Percentiles rank a stretch among this genome's conserved stretches.
These are phyloP conservation scores for Erigeron canadensis DNA, from an alignment of 129 eudicot species.

Conservation along the genomic window DNA sequence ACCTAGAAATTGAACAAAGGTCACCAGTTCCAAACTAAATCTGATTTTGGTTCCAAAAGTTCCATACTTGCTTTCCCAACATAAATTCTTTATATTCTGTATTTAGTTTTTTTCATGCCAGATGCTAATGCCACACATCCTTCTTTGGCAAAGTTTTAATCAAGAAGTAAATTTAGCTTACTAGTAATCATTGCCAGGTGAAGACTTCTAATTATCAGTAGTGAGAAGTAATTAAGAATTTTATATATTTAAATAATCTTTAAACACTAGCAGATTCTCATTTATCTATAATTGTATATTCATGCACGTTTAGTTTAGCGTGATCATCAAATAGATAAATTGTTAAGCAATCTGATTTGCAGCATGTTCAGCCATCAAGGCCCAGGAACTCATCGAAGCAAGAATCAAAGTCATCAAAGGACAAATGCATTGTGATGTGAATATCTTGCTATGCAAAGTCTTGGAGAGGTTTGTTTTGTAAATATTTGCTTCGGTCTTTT, in stretches of 20 bases:
- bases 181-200: background rate
- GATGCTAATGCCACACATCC: background rate
- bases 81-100: background rate
- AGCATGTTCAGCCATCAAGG: constrained; percentile 61
- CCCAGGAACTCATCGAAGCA: constrained; percentile 47
- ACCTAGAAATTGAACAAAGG: background rate
- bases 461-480: constrained; percentile 30
- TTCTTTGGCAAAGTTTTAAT: background rate
- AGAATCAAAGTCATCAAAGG: constrained; percentile 64
- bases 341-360: constrained; percentile 3
- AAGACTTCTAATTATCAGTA: background rate
- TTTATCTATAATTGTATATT: background rate
- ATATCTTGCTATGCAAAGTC: background rate
- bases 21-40: background rate
- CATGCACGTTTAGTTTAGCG: background rate
- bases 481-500: constrained; percentile 29
- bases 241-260: background rate
- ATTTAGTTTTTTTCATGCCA: background rate
- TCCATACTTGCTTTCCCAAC: background rate
- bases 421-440: constrained; percentile 73
- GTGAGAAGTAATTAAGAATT: background rate
- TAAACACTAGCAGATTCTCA: background rate
- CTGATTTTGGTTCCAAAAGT: too few relatives aligned
- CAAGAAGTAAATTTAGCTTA: background rate
- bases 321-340: background rate